Conservation (phyloP, 768 basidiomycete species). For the Gautieria morchelliformis region DNA sequence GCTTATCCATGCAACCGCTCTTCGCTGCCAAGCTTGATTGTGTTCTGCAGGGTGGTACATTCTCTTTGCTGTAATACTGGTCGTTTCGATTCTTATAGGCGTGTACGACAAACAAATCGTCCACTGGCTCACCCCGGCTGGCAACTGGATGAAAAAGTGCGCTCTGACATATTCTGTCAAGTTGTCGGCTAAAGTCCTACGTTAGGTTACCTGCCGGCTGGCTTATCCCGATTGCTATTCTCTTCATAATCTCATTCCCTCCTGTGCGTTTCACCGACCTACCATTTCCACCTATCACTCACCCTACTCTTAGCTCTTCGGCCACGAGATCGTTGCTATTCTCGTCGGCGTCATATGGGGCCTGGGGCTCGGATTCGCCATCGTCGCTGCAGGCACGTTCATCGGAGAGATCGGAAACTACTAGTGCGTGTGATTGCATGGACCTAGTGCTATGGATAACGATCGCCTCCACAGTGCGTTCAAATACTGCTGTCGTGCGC, state of each 20-base stretch:
- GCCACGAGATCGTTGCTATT: constrained; percentile 85
- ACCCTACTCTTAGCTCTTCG: constrained; percentile 54
- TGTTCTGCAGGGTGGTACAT: constrained; percentile 22
- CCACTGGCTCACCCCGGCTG: constrained; percentile 52
- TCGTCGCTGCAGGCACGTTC: constrained; percentile 76
- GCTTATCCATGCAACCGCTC: neutral
- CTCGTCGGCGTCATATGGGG: constrained; percentile 90
- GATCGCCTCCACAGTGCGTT: constrained; percentile 46
- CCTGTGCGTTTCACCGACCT: constrained; percentile 37
- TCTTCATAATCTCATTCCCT: constrained; percentile 82
- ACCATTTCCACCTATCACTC: neutral
- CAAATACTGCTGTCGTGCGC: constrained; percentile 65
- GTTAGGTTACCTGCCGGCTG: constrained; percentile 49
- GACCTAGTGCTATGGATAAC: neutral
- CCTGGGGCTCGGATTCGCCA: constrained; percentile 76
- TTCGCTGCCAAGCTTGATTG: neutral
- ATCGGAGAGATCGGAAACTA: constrained; percentile 84
- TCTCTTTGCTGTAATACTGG: constrained; percentile 33
- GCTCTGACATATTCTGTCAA: constrained; percentile 14
- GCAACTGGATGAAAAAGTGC: constrained; percentile 55
- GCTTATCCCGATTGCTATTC: constrained; percentile 69
- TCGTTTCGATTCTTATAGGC: constrained; percentile 42
- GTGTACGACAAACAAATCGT: constrained; percentile 69
- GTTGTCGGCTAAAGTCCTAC: neutral
- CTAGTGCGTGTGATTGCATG: constrained; percentile 41